phyloP scores from a whole-genome alignment of 2,329 filamentous ascomycete species.

The Seiridium unicorne region DNA sequence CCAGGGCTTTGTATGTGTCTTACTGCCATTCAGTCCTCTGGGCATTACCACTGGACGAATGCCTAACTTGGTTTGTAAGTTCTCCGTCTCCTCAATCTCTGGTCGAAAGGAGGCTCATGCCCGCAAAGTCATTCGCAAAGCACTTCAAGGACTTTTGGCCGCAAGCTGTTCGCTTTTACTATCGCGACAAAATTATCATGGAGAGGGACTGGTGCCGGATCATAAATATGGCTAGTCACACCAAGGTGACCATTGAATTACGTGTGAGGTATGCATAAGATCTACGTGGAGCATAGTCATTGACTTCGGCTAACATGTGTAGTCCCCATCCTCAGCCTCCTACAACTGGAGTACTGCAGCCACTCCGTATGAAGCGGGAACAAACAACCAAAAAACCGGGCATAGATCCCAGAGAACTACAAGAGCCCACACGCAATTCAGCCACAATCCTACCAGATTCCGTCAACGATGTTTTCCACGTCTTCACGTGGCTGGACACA shows the following conservation, averaged over 20 bases:
- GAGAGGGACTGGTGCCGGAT: conserved; percentile 18
- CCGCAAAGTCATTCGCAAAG: conserved; percentile 16
- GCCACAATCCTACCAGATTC: background rate
- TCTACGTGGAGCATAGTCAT: background rate
- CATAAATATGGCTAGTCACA: conserved; percentile 12
- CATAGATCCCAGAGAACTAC: background rate
- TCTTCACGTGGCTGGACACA: conserved; percentile 16
- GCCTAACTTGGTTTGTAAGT: conserved; percentile 24
- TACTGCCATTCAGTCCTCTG: conserved; percentile 18
- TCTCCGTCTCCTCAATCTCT: background rate
- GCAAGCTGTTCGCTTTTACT: conserved; percentile 15
- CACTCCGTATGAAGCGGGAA: background rate
- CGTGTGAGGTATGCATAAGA: conserved; percentile 11
- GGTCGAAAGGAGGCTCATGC: background rate
- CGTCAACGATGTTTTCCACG: conserved; percentile 13
- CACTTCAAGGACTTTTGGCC: conserved; percentile 24
- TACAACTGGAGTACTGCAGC: conserved; percentile 9
- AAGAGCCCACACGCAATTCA: background rate
- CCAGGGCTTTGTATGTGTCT: conserved; percentile 14
- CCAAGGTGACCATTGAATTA: conserved; percentile 13
- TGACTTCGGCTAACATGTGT: background rate
- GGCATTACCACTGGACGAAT: conserved; percentile 19
- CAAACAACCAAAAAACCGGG: background rate
- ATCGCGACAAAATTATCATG: conserved; percentile 11
- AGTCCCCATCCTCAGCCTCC: conserved; percentile 14